Percentiles rank a stretch among this genome's conserved stretches.
Evolutionary conservation across 164 flowering plant species (phyloP).

Genomic region (Warburgia ugandensis): DNA sequence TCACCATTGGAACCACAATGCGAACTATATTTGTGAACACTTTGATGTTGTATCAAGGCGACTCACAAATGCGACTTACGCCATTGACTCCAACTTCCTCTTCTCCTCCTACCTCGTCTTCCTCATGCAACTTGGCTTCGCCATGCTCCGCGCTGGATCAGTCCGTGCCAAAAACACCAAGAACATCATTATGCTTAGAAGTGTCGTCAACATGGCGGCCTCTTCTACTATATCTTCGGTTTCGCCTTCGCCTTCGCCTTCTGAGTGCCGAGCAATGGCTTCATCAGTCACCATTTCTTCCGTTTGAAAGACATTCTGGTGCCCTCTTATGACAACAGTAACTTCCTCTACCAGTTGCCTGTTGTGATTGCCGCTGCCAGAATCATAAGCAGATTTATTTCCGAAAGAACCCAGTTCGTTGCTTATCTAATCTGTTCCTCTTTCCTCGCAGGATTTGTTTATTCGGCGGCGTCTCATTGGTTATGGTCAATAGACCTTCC

Average conservation of each 20-base stretch:
- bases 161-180: conserved; percentile 47
- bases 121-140: conserved; percentile 47
- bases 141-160: conserved; percentile 53
- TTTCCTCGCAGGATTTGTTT: conserved; percentile 67
- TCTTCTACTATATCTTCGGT: conserved; percentile 41
- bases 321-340: conserved; percentile 27
- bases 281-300: conserved; percentile 44
- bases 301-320: conserved; percentile 39
- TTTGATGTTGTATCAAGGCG: conserved; percentile 12
- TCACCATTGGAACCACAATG: conserved; percentile 17
- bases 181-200: conserved; percentile 50
- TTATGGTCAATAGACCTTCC: conserved; percentile 61
- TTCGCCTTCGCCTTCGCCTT: conserved; percentile 42
- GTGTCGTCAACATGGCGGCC: conserved; percentile 40
- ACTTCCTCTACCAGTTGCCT: conserved; percentile 69
- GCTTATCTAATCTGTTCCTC: conserved; percentile 65
- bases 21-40: conserved; percentile 25
- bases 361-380: conserved; percentile 88
- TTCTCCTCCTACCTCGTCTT: conserved; percentile 49
- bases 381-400: conserved; percentile 67
- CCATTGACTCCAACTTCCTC: conserved; percentile 34
- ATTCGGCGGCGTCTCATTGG: conserved; percentile 75
- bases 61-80: conserved; percentile 19
- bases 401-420: conserved; percentile 73
- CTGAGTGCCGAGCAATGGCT: conserved; percentile 28